Percentiles rank a stretch among this genome's conserved stretches.
phyloP scores from a whole-genome alignment of 768 basidiomycete species.

The Boletus subparvulus region DNA sequence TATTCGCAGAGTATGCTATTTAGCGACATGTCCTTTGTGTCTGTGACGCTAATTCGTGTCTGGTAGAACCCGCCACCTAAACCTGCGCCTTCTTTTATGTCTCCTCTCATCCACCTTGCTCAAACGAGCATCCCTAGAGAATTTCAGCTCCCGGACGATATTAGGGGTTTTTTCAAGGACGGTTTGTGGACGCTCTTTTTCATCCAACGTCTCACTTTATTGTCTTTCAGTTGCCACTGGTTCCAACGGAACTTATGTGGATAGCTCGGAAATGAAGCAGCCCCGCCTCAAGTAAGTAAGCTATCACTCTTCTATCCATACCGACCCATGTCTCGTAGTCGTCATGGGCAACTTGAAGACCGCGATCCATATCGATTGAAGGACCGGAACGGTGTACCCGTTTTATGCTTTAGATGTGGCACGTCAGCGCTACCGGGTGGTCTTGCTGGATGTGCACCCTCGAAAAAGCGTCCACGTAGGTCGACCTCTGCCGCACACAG shows the following conservation, averaged over 20 bases:
- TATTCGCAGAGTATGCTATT: conserved; percentile 57
- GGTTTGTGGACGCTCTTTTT: conserved; percentile 48
- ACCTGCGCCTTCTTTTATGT: conserved; percentile 67
- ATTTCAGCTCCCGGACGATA: conserved; percentile 84
- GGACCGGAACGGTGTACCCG: conserved; percentile 77
- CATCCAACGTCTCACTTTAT: conserved; percentile 15
- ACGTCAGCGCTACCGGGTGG: conserved; percentile 68
- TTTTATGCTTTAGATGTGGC: conserved; percentile 91
- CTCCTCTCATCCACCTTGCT: conserved; percentile 68
- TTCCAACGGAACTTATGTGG: conserved; percentile 79
- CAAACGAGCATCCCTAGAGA: conserved; percentile 72
- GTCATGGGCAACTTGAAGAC: conserved; percentile 86
- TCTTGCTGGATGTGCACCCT: conserved; percentile 51
- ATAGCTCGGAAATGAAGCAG: conserved; percentile 72
- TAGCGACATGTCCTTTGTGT: background rate
- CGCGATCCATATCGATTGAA: conserved; percentile 85
- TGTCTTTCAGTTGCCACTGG: conserved; percentile 66
- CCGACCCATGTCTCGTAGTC: conserved; percentile 42
- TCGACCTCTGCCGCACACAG: conserved; percentile 41
- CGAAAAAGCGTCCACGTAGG: conserved; percentile 55
- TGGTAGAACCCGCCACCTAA: conserved; percentile 59
- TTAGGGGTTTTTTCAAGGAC: conserved; percentile 81
- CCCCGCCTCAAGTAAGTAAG: conserved; percentile 77
- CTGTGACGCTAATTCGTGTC: conserved; percentile 13
- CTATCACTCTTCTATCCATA: conserved; percentile 3